phyloP scores from a whole-genome alignment of 2,329 filamentous ascomycete species.

The Diaporthe sp. region DNA sequence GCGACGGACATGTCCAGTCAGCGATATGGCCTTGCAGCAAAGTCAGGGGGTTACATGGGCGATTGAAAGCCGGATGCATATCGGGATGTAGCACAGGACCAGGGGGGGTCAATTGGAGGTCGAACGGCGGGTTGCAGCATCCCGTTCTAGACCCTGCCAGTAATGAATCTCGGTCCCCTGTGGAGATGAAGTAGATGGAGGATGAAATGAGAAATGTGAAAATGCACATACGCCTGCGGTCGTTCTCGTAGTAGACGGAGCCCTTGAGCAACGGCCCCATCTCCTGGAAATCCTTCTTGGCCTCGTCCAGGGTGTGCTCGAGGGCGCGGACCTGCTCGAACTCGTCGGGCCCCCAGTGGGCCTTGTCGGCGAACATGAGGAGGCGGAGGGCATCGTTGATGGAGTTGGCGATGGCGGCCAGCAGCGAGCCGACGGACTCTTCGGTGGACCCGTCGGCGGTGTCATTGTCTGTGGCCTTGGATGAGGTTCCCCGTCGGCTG shows the following conservation, averaged over 20 bases:
- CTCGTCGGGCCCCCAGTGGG: conserved; percentile 71
- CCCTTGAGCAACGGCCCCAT: conserved; percentile 69
- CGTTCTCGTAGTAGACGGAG: conserved; percentile 70
- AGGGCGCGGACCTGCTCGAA: conserved; percentile 70
- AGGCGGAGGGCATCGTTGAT: conserved; percentile 67
- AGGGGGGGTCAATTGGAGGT: background rate
- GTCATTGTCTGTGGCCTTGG: conserved; percentile 30
- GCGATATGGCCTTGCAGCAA: background rate
- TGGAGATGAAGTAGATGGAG: background rate
- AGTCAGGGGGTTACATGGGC: conserved; percentile 7
- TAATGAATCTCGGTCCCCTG: background rate
- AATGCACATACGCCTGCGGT: conserved; percentile 63
- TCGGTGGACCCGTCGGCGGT: conserved; percentile 21
- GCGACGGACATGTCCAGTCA: conserved; percentile 12
- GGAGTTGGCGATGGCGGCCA: conserved; percentile 69
- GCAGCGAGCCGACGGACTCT: conserved; percentile 70
- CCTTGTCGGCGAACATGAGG: conserved; percentile 70
- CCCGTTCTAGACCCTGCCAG: background rate
- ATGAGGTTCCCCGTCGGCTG: conserved; percentile 32
- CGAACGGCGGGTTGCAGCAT: conserved; percentile 14
- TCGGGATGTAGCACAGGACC: conserved; percentile 33
- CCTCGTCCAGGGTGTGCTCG: conserved; percentile 69
- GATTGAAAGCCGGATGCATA: background rate
- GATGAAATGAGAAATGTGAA: no score
- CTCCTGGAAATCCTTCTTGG: conserved; percentile 73